Conservation (phyloP, 2,329 filamentous ascomycete genomes). For the Pleurostoma richardsiae region DNA sequence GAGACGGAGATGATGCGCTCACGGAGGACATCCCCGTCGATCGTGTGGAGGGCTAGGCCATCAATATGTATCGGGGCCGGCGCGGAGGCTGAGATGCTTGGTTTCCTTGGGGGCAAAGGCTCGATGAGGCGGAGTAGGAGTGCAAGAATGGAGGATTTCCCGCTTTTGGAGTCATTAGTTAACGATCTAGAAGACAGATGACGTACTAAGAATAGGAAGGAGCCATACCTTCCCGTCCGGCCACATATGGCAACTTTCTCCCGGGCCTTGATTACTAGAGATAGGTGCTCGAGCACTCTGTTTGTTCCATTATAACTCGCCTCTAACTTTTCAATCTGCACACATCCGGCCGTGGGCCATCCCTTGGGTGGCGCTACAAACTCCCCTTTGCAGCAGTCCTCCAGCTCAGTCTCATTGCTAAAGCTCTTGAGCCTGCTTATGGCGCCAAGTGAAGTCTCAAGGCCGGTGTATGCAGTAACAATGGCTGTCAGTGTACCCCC, state of each 20-base stretch:
- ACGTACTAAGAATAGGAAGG: background rate
- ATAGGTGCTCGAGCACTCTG: slow-evolving; percentile 20
- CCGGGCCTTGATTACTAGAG: slow-evolving; percentile 18
- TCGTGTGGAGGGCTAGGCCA: slow-evolving; percentile 16
- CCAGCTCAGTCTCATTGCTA: slow-evolving; percentile 14
- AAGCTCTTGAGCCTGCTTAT: slow-evolving; percentile 20
- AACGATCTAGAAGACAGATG: too few species aligned
- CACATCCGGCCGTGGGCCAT: slow-evolving; percentile 20
- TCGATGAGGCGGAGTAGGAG: slow-evolving; percentile 33
- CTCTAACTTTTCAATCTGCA: slow-evolving; percentile 16
- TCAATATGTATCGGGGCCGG: slow-evolving; percentile 21
- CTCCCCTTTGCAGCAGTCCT: slow-evolving; percentile 14
- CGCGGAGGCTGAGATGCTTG: slow-evolving; percentile 11
- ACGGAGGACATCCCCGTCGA: slow-evolving; percentile 27
- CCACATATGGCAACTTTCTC: slow-evolving; percentile 27
- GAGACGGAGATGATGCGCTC: slow-evolving; percentile 33
- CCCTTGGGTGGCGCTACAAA: slow-evolving; percentile 15
- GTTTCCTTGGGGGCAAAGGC: slow-evolving; percentile 11
- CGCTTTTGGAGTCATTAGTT: slow-evolving; percentile 14
- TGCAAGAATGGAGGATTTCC: slow-evolving; percentile 34
- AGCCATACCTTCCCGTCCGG: slow-evolving; percentile 14
- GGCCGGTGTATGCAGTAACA: slow-evolving; percentile 18
- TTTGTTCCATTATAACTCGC: slow-evolving; percentile 15
- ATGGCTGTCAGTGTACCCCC: slow-evolving; percentile 18
- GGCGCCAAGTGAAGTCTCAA: slow-evolving; percentile 26